Evolutionary conservation across 805 yeast species (phyloP), one percentile per base, ranked within the genome.

Genomic region (Danielia reshetovae): DNA sequence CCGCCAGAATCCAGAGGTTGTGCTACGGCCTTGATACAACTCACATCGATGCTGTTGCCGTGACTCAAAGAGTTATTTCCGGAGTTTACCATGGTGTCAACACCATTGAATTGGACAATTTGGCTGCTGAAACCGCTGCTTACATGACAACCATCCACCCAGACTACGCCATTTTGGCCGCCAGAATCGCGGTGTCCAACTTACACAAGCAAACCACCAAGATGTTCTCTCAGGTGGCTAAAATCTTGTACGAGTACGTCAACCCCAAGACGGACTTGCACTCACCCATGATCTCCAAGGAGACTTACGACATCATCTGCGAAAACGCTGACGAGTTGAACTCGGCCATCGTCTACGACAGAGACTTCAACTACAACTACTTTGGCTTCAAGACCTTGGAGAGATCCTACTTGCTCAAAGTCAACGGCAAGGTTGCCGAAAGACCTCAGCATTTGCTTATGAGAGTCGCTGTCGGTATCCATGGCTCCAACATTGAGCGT

Each of bases 61-160:
- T 93, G 62, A 90, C 98, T 15, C 97, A 93, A 62, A 77, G 95
- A 57, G 94, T 90, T 51, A 89, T 88, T 44, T 77, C 93, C 10
- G 98, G 98, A 59, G 96, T 93, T 37, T 93, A 90, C 62, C 94
- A 87, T 55, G 97, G 97, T 54, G 98, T 93, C 34, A 88, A 90
- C 54, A 93, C 97, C 36, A 75, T 83, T 42, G 97, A 93, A 43
- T 62, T 67, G 43, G 73, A 67, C 46, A 66, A 67, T 50, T 65
- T 67, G 48, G 89, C 97, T 31, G 97, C 97, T 28, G 98, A 93
- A 65, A 88, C 96, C 24, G 95, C 96, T 38, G 97, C 97, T 27
- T 85, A 83, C 57, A 86, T 93, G 96, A 88, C 97, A 39, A 90
- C 97, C 9, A 77, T 85, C 43, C 97, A 90, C 61, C 97, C 97